Base-by-base conservation (phyloP, 371 early-diverging fungal genomes). In the Funneliformis caledonium region DNA sequence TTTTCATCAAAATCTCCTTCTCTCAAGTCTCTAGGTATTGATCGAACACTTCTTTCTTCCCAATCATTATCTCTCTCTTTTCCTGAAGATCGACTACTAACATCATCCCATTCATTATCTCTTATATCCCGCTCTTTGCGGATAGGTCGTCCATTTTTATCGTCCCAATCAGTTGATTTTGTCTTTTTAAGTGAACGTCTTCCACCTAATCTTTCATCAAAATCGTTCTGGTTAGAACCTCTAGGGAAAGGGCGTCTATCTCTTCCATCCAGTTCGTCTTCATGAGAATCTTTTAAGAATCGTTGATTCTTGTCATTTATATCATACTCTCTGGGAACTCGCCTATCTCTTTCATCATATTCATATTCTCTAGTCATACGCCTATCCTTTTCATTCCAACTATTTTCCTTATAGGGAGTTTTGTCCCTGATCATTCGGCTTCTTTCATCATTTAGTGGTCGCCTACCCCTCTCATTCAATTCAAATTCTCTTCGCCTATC, bases 41-140 rank as follows among this genome's bases (percentile, higher is more conserved):
- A 65, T 65, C 45, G 72, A 72, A 10, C 12, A 19, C 72, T 43
- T 72, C 72, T 42, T 72, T 72, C 72, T 48, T 74, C 75, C 59
- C 56, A 74, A 31, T 74, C 75, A 56, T 47, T 42, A 50, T 74
- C 75, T 70, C 75, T 48, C 16, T 33, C n/a, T 48, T 22, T 33
- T 70, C 42, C 45, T 12, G 45, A 47, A 70, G 67, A 42, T 12
- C 26, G 33, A 14, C 72, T 45, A 19, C 43, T 43, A 47, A 26
- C 26, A 8, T 43, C 47, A 12, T 48, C 45, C 22, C 43, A 72
- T 16, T 72, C 72, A 14, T 48, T 43, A 11, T 74, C 75, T 47
- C 19, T 65, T 5, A 65, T n/a, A 42, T 70, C 43, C 19, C 75
- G 10, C 6, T 33, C n/a, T 48, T 22, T 33, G 16, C 5, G 42